Conservation (phyloP, 768 basidiomycete species). For the Termitomyces sp. region DNA sequence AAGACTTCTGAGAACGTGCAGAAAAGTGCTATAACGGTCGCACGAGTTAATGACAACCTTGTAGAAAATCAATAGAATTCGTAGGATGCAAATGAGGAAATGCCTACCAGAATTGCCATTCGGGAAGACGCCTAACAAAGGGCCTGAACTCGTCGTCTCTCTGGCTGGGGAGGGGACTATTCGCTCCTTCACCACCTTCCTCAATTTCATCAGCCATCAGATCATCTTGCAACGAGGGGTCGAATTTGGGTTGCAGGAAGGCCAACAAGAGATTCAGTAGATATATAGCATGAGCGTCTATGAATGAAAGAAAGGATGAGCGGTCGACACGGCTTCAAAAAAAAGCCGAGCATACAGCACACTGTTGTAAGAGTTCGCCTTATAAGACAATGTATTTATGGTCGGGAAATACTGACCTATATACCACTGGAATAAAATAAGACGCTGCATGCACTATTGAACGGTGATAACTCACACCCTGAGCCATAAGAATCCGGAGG, state of each 20-base stretch:
- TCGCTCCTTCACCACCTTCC: constrained; percentile 63
- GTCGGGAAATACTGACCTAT: constrained; percentile 59
- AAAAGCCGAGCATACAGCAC: constrained; percentile 55
- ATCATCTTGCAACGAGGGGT: constrained; percentile 93
- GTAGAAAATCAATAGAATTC: constrained; percentile 1
- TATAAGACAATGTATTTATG: background rate
- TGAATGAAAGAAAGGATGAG: constrained; percentile 5
- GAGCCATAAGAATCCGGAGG: constrained; percentile 78
- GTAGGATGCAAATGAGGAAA: background rate
- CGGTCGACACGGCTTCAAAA: constrained; percentile 1
- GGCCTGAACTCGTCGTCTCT: constrained; percentile 95
- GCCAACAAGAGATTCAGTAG: constrained; percentile 94
- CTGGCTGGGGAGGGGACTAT: constrained; percentile 55
- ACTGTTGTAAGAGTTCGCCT: constrained; percentile 30
- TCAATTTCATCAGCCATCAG: constrained; percentile 93
- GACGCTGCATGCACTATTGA: background rate
- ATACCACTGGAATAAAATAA: constrained; percentile 63
- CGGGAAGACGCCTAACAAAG: constrained; percentile 91
- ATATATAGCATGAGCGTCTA: constrained; percentile 92
- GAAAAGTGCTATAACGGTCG: constrained; percentile 74
- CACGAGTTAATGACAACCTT: constrained; percentile 90
- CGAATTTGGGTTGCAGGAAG: constrained; percentile 97
- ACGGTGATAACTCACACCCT: constrained; percentile 64
- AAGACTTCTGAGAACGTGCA: constrained; percentile 82
- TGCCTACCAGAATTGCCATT: constrained; percentile 92